Evolutionary conservation across 805 yeast genomes (phyloP).

Genomic region (Nakazawaea populi): DNA sequence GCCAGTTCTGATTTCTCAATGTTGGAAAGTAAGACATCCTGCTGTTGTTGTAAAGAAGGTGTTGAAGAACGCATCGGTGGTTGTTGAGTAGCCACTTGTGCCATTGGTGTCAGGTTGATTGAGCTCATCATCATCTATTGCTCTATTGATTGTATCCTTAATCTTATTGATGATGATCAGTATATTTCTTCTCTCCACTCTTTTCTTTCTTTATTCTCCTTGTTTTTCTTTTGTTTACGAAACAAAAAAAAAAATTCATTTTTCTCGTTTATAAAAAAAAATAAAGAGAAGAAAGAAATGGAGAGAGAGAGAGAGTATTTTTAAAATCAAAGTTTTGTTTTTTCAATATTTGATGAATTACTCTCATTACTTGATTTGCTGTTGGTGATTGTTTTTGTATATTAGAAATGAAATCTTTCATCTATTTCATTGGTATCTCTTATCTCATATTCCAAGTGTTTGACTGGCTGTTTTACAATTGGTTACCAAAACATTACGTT

Average conservation of each 20-base stretch:
- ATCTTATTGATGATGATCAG: too few relatives aligned
- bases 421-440: neutral
- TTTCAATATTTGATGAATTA: too few relatives aligned
- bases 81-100: neutral
- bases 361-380: too few relatives aligned
- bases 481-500: conserved; percentile 67
- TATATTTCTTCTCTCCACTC: too few relatives aligned
- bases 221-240: too few relatives aligned
- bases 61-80: neutral
- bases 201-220: too few relatives aligned
- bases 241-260: neutral
- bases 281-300: neutral
- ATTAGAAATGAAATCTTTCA: neutral
- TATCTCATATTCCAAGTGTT: conserved; percentile 15
- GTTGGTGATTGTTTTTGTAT: neutral
- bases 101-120: conserved; percentile 1
- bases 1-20: conserved; percentile 12
- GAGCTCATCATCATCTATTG: neutral
- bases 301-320: neutral
- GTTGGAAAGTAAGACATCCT: neutral
- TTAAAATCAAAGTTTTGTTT: neutral
- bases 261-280: conserved; percentile 3
- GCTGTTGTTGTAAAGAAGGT: conserved; percentile 7
- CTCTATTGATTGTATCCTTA: neutral
- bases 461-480: conserved; percentile 41